A percentile compares a stretch with the other conserved stretches of the same genome.
These are phyloP conservation scores for Cladosporium sp. DNA, from an alignment of 2,329 filamentous ascomycete genomes.

Conservation along the genomic window DNA sequence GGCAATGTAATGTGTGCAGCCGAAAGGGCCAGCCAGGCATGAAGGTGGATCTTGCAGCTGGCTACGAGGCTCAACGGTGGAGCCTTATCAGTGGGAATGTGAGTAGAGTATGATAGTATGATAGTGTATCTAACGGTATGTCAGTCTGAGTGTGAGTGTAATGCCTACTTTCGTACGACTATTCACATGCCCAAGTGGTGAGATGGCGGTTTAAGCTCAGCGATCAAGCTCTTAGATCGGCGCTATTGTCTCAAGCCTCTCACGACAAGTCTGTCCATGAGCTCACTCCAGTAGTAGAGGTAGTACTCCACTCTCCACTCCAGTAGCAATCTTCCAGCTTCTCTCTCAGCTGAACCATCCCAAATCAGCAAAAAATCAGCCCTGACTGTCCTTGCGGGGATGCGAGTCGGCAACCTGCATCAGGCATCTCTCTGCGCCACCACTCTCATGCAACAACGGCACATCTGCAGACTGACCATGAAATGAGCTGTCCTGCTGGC, in stretches of 20 bases:
- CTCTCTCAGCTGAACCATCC: not conserved
- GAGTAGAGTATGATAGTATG: not conserved
- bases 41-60: conserved; percentile 6
- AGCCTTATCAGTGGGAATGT: conserved; percentile 1
- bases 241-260: conserved; percentile 8
- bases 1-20: conserved; percentile 11
- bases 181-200: not conserved
- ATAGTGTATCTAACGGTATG: not conserved
- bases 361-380: not conserved
- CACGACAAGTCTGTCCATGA: not conserved
- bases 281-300: no score
- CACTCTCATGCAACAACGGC: conserved; percentile 1
- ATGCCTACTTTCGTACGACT: not conserved
- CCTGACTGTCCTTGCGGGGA: conserved; percentile 11
- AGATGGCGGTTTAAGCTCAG: conserved; percentile 14
- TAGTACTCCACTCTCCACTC: not conserved
- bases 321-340: not conserved
- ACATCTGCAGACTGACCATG: not conserved
- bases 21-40: not conserved
- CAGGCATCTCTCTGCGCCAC: conserved; percentile 16
- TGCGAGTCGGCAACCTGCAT: conserved; percentile 13
- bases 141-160: not conserved
- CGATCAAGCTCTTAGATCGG: conserved; percentile 16
- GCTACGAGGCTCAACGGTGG: not conserved
- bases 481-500: not conserved